These are phyloP conservation scores for Wallacemonas sp. DNA, from an alignment of 208 protist genomes.

Conservation along the genomic window DNA sequence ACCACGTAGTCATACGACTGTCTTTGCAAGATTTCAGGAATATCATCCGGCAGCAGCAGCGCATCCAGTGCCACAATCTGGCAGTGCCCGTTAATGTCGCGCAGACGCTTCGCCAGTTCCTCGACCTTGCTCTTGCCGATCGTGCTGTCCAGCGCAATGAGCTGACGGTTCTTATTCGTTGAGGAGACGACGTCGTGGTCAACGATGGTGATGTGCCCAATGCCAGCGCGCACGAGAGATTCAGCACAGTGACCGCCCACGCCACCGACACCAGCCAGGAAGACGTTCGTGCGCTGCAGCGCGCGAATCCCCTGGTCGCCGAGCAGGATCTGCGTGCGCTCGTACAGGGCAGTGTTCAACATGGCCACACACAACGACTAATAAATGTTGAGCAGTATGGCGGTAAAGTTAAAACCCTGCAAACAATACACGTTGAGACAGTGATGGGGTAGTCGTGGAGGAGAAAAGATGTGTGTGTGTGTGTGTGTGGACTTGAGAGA, in stretches of 20 bases:
- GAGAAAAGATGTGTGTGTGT: too few relatives aligned
- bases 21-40: slow-evolving; percentile 67
- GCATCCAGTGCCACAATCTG: slow-evolving; percentile 67
- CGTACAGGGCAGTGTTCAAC: slow-evolving; percentile 82
- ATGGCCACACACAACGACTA: slow-evolving; percentile 29
- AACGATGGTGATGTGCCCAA: slow-evolving; percentile 86
- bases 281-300: slow-evolving; percentile 68
- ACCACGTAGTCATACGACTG: slow-evolving; percentile 86
- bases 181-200: slow-evolving; percentile 89
- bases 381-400: too few relatives aligned
- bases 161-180: slow-evolving; percentile 92
- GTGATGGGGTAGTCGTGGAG: too few relatives aligned
- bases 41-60: slow-evolving; percentile 67
- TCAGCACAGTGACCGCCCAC: slow-evolving; percentile 90
- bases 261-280: slow-evolving; percentile 84
- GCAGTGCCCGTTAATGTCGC: slow-evolving; percentile 80
- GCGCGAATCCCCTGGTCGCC: slow-evolving; percentile 68
- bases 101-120: slow-evolving; percentile 67
- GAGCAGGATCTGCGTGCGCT: slow-evolving; percentile 83
- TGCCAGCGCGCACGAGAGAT: slow-evolving; percentile 81
- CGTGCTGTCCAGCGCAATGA: slow-evolving; percentile 87
- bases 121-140: slow-evolving; percentile 88
- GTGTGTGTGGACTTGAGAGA: too few relatives aligned
- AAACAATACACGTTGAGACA: too few relatives aligned
- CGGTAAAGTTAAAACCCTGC: too few relatives aligned